Evolutionary conservation across 2,329 filamentous ascomycete species (phyloP), one percentile per base, ranked within the genome.

Genomic region (Diaporthe batatas): DNA sequence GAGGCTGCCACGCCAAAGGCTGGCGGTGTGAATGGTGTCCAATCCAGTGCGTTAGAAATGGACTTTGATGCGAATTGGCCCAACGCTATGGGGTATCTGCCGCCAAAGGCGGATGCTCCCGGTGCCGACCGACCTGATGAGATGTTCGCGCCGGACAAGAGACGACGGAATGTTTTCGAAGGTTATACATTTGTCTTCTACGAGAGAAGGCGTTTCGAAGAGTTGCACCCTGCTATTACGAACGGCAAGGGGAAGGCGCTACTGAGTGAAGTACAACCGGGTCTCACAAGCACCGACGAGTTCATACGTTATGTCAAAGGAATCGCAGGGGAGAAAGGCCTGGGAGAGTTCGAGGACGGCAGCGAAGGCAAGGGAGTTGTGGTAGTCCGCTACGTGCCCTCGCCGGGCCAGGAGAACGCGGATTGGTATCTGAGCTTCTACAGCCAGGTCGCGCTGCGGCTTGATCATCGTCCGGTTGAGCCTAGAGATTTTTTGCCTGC

Each of bases 401-500:
- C 86, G 55, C 88, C 91, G 1, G 67, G 58, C 77, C 84, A 87
- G 14, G 83, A 86, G 39, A 79, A 86, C 51, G 78, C 86, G 70
- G 84, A 88, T 12, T 97, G 94, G 94, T 94, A 90, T 73, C 86
- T 88, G 21, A 84, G 90, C 2, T 91, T 97, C 76, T 88, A 92
- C 76, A 91, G 87, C 6, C 84, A 91, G 10, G 89, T 97, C 21
- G 93, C 95, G 2, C 80, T 92, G 25, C 86, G 90, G 58, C 87
- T 97, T 16, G 92, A 95, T 74, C 95, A 97, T 80, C 90, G 94
- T 5, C 91, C 95, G 2, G 92, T 98, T 69, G 91, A 96, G 77
- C 95, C 98, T 79, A 95, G 93, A 72, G 95, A 98, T 77, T 97
- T 99, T 75, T 86, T 99, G 2, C 94, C 98, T 80, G 93, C 93